Evolutionary conservation across 352 stramenopile species (phyloP).

Genomic region (Pelagophyceae sp.): DNA sequence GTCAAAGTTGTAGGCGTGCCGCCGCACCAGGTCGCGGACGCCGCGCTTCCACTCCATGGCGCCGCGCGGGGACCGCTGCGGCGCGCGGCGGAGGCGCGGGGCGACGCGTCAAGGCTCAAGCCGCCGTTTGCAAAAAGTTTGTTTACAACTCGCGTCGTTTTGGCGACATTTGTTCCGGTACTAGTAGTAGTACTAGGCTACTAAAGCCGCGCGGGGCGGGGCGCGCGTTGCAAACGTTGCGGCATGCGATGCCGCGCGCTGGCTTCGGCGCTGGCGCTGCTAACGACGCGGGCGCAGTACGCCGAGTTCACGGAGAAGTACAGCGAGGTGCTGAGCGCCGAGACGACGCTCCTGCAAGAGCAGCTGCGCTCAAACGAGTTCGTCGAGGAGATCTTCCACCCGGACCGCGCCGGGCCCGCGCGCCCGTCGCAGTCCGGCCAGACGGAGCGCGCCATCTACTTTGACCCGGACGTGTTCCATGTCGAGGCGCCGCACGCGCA

Average conservation of each 20-base stretch:
- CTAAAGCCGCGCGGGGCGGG: too few relatives aligned
- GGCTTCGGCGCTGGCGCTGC: background rate
- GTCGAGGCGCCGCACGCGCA: constrained; percentile 22
- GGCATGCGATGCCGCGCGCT: too few relatives aligned
- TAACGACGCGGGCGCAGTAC: background rate
- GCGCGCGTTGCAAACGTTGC: too few relatives aligned
- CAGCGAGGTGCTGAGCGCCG: background rate
- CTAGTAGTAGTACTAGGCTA: too few relatives aligned
- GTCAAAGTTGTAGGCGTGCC: constrained; percentile 9
- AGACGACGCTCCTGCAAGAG: constrained; percentile 1
- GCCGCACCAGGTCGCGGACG: background rate
- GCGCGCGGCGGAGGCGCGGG: too few relatives aligned
- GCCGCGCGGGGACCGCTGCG: too few relatives aligned
- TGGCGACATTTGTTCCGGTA: too few relatives aligned
- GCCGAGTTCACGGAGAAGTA: constrained; percentile 1
- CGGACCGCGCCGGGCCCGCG: background rate
- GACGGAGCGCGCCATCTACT: background rate
- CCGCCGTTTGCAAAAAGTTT: too few relatives aligned
- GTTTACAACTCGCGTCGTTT: too few relatives aligned
- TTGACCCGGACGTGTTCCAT: background rate
- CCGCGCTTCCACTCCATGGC: background rate
- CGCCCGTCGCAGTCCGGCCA: background rate
- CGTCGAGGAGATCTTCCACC: background rate
- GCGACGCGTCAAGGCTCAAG: too few relatives aligned
- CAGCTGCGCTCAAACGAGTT: background rate